A percentile compares a stretch with the other conserved stretches of the same genome.
Evolutionary conservation across 1,284 basidiomycete genomes (phyloP).

Genomic region (Exobasidium cylindrosporum): DNA sequence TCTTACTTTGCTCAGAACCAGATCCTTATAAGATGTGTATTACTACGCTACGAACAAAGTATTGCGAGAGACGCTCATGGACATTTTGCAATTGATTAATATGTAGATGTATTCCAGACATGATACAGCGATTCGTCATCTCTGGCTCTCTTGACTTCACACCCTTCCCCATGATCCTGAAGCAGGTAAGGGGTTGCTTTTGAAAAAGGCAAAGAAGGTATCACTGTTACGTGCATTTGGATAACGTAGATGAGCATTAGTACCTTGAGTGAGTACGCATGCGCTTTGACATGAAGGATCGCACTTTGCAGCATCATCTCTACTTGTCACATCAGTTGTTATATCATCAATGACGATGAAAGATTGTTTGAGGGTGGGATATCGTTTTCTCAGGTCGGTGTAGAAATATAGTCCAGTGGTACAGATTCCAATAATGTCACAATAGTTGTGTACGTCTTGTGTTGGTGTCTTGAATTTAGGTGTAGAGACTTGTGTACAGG

Average conservation of each 20-base stretch:
- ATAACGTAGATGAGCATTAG: not conserved
- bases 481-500: constrained; percentile 20
- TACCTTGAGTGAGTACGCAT: not conserved
- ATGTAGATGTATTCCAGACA: too few species aligned
- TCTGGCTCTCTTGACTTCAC: too few species aligned
- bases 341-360: not conserved
- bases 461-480: constrained; percentile 20
- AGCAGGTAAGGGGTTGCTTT: not conserved
- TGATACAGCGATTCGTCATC: too few species aligned
- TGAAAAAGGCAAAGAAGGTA: not conserved
- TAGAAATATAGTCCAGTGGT: not conserved
- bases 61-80: too few species aligned
- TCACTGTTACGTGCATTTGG: not conserved
- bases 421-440: not conserved
- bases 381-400: not conserved
- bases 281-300: not conserved
- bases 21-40: not conserved
- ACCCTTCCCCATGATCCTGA: not conserved
- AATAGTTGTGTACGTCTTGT: not conserved
- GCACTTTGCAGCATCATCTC: not conserved
- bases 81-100: too few species aligned
- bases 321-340: not conserved
- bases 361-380: not conserved
- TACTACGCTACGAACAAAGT: not conserved
- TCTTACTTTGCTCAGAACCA: not conserved